Evolutionary conservation across 176 grass and related monocot species (phyloP), one percentile per base, ranked within the genome.

Genomic region (Hsuehochloa calcarea): DNA sequence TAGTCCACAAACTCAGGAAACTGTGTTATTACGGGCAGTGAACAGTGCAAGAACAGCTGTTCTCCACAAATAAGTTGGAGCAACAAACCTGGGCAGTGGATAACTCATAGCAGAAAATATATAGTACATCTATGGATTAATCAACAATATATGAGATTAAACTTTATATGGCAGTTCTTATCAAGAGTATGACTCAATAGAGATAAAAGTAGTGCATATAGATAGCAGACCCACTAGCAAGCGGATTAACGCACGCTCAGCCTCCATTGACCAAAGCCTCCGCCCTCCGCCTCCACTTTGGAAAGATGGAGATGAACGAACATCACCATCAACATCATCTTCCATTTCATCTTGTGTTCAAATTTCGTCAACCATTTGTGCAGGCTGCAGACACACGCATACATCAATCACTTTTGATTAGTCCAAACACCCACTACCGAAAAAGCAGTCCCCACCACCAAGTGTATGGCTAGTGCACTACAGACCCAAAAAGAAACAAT

Each of bases 401-500:
- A 75, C 77, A 89, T 81, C 85, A 78, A 79, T 83, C 88, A 78
- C 89, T 89, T 95, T 93, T 88, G 91, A 91, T 97, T 88, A 94
- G 88, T 84, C 83, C 84, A 88, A 82, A 93, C 85, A 90, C 86
- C 82, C 66, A 87, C 95, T 88, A 94, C 86, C 70, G 25, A 34
- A 90, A 87, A 85, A 87, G 82, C 58, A 90, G 87, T 29, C 85
- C 89, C 91, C 93, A 90, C 91, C 91, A 93, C 89, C 85, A 98
- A 93, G 87, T 84, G 77, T 87, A 87, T 90, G 87, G 89, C 67
- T 93, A 90, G 93, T 95, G 92, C 95, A 95, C 88, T 92, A 95
- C 93, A 95, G 96, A 72, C 80, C 85, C 39, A 5, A 86, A 90
- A 90, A 80, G 85, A 61, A 81, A 91, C 85, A 89, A 89, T 89